These are phyloP conservation scores for Monosporascus sp. DNA, from an alignment of 2,329 filamentous ascomycete genomes.

Conservation along the genomic window DNA sequence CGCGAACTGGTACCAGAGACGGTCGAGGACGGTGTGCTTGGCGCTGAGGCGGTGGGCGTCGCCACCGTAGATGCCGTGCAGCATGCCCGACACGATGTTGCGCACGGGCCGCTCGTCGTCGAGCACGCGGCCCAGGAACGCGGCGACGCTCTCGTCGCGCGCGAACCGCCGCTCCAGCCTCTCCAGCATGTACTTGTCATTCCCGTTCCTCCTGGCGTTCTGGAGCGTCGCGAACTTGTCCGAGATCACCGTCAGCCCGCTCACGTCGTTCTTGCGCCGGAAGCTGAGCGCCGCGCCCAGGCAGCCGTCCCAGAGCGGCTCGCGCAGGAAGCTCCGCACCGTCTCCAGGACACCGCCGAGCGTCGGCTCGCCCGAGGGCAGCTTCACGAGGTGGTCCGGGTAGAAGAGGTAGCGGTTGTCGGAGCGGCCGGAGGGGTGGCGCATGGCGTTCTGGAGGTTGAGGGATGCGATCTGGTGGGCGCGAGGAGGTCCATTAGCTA, in stretches of 20 bases:
- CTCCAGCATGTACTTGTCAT: too few species aligned
- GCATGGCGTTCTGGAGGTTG: conserved; percentile 48
- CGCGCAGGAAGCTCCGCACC: conserved; percentile 11
- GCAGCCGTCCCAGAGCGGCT: conserved; percentile 21
- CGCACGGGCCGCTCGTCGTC: conserved; percentile 51
- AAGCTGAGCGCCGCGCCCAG: conserved; percentile 4
- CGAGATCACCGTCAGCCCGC: too few species aligned
- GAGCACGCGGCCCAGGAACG: conserved; percentile 54
- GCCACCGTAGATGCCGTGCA: conserved; percentile 91
- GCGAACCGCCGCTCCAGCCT: too few species aligned
- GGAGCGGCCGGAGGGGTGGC: conserved; percentile 39
- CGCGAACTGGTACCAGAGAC: conserved; percentile 38
- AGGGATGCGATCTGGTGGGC: conserved; percentile 50
- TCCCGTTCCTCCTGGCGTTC: background rate
- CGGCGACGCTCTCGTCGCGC: conserved; percentile 65
- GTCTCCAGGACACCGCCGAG: conserved; percentile 6
- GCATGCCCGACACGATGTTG: conserved; percentile 67
- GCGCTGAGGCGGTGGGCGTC: conserved; percentile 77
- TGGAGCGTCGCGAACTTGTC: background rate
- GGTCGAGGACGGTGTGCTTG: conserved; percentile 53
- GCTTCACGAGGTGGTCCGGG: conserved; percentile 68
- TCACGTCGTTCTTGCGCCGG: too few species aligned
- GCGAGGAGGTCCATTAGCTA: background rate
- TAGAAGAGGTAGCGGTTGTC: conserved; percentile 77
- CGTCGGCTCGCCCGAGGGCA: conserved; percentile 10